A percentile compares a stretch with the other conserved stretches of the same genome.
phyloP scores from a whole-genome alignment of 371 early-diverging fungal species.

The Mucor piriformis region DNA sequence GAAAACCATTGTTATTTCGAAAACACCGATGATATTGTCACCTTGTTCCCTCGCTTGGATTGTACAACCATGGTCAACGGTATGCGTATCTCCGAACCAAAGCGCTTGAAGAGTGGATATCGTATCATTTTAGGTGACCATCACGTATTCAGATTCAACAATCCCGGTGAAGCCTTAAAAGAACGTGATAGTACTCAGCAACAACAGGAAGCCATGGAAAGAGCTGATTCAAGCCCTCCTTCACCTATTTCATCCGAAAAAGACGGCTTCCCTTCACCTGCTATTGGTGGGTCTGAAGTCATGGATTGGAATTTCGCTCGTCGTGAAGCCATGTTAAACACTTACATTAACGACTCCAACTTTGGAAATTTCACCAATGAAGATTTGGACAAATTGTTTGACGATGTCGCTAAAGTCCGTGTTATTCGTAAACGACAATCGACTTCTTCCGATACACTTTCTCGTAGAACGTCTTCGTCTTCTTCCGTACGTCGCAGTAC shows the following conservation, averaged over 20 bases:
- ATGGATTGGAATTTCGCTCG: slow-evolving; percentile 81
- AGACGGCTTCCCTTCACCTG: slow-evolving; percentile 33
- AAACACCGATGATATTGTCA: slow-evolving; percentile 63
- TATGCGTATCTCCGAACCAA: slow-evolving; percentile 61
- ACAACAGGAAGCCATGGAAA: slow-evolving; percentile 1
- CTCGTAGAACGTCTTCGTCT: slow-evolving; percentile 27
- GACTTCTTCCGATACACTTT: slow-evolving; percentile 24
- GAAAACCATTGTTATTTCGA: slow-evolving; percentile 81
- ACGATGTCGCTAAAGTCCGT: slow-evolving; percentile 56
- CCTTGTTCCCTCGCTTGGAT: slow-evolving; percentile 64
- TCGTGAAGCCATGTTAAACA: slow-evolving; percentile 62
- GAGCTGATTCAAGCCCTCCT: slow-evolving; percentile 43
- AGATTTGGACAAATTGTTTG: slow-evolving; percentile 56
- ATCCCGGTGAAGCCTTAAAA: slow-evolving; percentile 81
- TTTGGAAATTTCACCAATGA: slow-evolving; percentile 51
- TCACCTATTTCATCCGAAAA: slow-evolving; percentile 54
- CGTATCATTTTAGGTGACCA: slow-evolving; percentile 83
- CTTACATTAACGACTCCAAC: slow-evolving; percentile 45
- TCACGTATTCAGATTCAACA: slow-evolving; percentile 85
- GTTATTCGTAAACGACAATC: slow-evolving; percentile 31
- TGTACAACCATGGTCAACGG: slow-evolving; percentile 83
- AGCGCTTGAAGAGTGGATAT: slow-evolving; percentile 72
- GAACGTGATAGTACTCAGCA: slow-evolving; percentile 53
- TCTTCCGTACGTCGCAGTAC: slow-evolving; percentile 25
- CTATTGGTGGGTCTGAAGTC: slow-evolving; percentile 47